Base-by-base conservation (phyloP, 129 eudicot genomes). In the Glebionis coronaria region DNA sequence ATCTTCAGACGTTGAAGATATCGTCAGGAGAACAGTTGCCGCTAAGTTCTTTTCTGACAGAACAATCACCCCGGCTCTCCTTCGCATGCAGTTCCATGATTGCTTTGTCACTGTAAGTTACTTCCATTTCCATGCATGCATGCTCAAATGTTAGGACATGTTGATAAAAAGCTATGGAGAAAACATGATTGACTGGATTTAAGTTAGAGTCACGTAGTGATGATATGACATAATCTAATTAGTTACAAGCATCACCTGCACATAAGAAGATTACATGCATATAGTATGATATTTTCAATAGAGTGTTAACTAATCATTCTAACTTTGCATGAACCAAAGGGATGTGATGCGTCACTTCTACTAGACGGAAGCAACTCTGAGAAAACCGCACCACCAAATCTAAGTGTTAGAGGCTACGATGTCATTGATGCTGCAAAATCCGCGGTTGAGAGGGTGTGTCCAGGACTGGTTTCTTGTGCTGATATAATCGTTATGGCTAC, bases 51-150 rank as follows among this genome's bases (percentile, higher is more conserved):
- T 12, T 4, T 46, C 1, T 4, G 90, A 90, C 73, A 53, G 13
- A 40, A 62, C 90, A 10, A 75, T 86, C 21, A 46, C 81, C 2
- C 86, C 94, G 4, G 88, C 86, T 79, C 84, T 90, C 20, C 75
- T 90, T 11, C 88, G 97, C 18, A 56, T 90, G 90, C 86, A 83
- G 47, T 90, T 90, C 50, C 94, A 90, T 67, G 90, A 90, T 42
- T 86, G 94, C 76, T 90, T 86, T 61, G 90, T 86, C 38, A 81
- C 56, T 40, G 94, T 83, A 80, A 62, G 83, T 42, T 54, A n/a
- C 27, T 56, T 63, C 12, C 31, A 19, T 66, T 4, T 49, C 15
- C 57, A 74, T 56, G 78, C 44, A 25, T 56, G 40, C 40, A 31
- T 5, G 40, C 7, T 35, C 8, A 29, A 29, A 29, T 29, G 38